Evolutionary conservation across 495 filamentous ascomycete genomes (phyloP).

Genomic region (Apiosordaria backusii): DNA sequence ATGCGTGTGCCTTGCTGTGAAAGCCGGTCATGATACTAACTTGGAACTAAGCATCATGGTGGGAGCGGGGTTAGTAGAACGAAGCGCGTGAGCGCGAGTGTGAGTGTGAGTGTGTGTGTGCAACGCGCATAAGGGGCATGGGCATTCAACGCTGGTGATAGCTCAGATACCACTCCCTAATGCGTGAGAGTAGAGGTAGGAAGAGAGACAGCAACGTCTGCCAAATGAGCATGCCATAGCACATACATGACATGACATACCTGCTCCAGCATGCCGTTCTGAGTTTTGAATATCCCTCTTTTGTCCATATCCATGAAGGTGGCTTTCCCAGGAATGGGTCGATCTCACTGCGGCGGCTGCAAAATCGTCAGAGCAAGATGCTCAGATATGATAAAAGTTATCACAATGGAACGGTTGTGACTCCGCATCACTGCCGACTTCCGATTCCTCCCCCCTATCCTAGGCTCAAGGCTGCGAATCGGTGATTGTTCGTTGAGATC

Average conservation of each 20-base stretch:
- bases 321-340: background rate
- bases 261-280: background rate
- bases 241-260: background rate
- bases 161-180: background rate
- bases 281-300: background rate
- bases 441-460: background rate
- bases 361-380: background rate
- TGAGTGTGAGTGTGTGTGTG: background rate
- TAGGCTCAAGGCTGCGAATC: background rate
- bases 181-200: background rate
- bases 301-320: background rate
- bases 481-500: background rate
- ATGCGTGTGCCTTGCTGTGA: background rate
- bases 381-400: background rate
- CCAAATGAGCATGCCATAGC: background rate
- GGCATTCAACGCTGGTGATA: background rate
- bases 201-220: background rate
- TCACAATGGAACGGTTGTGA: background rate
- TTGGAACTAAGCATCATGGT: background rate
- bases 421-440: background rate
- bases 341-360: background rate
- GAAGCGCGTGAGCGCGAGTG: background rate
- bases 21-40: background rate
- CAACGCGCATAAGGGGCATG: conserved; percentile 1
- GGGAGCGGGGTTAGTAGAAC: background rate